A percentile compares a stretch with the other conserved stretches of the same genome.
Conservation (phyloP, 2,329 filamentous ascomycete genomes). For the Ceratocystis cubensis region DNA sequence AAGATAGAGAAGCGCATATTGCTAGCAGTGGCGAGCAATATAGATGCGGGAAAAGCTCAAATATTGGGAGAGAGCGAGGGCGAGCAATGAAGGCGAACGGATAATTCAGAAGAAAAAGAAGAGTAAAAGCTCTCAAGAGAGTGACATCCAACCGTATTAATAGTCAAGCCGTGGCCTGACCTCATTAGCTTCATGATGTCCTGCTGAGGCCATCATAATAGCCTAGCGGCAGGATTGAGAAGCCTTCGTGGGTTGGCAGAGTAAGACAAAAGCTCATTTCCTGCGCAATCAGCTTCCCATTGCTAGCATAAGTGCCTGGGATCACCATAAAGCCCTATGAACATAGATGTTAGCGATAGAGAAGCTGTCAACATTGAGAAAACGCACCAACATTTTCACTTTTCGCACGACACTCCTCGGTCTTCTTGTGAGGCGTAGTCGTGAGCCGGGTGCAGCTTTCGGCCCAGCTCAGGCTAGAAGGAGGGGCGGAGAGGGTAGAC, state of each 20-base stretch:
- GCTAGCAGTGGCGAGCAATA: neutral
- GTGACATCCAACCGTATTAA: neutral
- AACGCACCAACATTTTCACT: neutral
- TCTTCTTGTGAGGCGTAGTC: too few species aligned
- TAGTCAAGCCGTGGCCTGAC: constrained; percentile 22
- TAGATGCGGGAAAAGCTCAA: neutral
- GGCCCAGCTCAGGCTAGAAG: too few species aligned
- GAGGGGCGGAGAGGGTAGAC: too few species aligned
- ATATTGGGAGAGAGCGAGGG: neutral
- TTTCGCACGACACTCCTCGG: too few species aligned
- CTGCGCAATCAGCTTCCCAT: neutral
- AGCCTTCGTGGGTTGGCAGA: neutral
- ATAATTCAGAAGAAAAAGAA: neutral
- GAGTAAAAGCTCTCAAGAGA: neutral
- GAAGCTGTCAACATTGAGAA: neutral
- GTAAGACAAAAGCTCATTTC: too few species aligned
- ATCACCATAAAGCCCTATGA: neutral
- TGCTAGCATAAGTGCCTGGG: neutral
- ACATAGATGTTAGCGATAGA: neutral
- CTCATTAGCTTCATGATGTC: constrained; percentile 28
- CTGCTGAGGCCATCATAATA: constrained; percentile 38
- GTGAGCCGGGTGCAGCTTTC: too few species aligned
- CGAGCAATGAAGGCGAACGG: neutral
- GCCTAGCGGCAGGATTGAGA: constrained; percentile 29
- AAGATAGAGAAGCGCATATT: neutral